Evolutionary conservation across 1,139 yeast species (phyloP).

Genomic region (Candida pseudocylindracea): DNA sequence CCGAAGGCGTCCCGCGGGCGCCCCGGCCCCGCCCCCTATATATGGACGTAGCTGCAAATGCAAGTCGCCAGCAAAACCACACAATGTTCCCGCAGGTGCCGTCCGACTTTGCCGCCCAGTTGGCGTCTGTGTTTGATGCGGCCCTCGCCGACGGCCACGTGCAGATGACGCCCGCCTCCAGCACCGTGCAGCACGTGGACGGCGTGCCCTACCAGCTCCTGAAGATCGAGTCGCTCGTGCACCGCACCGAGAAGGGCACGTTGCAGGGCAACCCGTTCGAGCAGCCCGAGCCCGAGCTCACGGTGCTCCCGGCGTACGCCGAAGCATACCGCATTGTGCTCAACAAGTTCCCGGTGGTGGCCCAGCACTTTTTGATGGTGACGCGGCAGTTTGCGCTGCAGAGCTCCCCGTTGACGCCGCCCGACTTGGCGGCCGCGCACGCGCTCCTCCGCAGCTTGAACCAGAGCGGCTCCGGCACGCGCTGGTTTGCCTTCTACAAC

Average conservation of each 20-base stretch:
- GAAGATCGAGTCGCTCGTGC: conserved; percentile 14
- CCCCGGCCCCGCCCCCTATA: no score
- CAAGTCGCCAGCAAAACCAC: no score
- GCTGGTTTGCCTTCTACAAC: conserved; percentile 61
- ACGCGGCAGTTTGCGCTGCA: conserved; percentile 60
- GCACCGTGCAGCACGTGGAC: conserved; percentile 3
- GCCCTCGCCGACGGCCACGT: conserved; percentile 10
- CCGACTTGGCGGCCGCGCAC: conserved; percentile 39
- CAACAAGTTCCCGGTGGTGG: conserved; percentile 71
- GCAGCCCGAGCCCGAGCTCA: conserved; percentile 56
- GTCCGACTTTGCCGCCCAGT: conserved; percentile 5
- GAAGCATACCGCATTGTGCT: conserved; percentile 24
- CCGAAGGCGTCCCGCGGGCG: no score
- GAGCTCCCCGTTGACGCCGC: conserved; percentile 42
- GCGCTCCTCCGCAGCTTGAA: conserved; percentile 17
- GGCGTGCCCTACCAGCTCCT: conserved; percentile 11
- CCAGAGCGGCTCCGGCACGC: conserved; percentile 4
- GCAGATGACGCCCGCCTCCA: conserved; percentile 1
- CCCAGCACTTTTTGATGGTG: conserved; percentile 56
- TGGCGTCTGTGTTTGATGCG: conserved; percentile 8
- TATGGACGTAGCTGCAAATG: no score
- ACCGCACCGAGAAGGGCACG: conserved; percentile 30
- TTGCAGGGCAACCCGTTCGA: conserved; percentile 45
- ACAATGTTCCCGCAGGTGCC: background rate
- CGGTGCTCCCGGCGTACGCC: conserved; percentile 14